Conservation (phyloP, 768 basidiomycete genomes). For the Macrolepiota albuminosa region DNA sequence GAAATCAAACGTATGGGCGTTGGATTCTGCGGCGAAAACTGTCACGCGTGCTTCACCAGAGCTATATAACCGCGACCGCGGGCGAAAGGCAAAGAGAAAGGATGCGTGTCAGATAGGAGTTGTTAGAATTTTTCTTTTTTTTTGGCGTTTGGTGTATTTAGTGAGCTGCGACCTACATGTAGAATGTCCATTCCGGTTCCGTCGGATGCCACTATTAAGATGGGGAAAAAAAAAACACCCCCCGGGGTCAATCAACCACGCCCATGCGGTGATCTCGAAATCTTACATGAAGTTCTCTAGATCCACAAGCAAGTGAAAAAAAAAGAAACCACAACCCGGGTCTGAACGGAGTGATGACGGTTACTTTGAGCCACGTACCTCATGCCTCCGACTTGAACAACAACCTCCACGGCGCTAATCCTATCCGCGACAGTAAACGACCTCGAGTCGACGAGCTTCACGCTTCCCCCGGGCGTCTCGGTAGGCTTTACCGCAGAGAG, state of each 20-base stretch:
- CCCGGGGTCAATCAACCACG: background rate
- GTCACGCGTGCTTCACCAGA: conserved; percentile 23
- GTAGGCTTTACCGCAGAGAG: conserved; percentile 43
- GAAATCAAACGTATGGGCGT: conserved; percentile 40
- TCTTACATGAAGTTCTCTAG: conserved; percentile 52
- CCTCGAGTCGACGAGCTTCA: conserved; percentile 55
- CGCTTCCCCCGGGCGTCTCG: conserved; percentile 46
- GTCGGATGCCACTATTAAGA: conserved; percentile 83
- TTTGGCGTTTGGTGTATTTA: too few relatives aligned
- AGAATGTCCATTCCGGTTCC: conserved; percentile 62
- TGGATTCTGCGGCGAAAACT: conserved; percentile 52
- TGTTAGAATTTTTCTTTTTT: too few relatives aligned
- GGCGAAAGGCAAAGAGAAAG: background rate
- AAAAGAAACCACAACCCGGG: background rate
- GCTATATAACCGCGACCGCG: conserved; percentile 25
- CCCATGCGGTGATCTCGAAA: background rate
- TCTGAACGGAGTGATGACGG: too few relatives aligned
- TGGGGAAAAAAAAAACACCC: background rate
- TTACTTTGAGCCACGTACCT: conserved; percentile 28
- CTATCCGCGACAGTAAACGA: conserved; percentile 50
- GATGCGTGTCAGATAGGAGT: background rate
- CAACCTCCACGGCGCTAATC: conserved; percentile 53
- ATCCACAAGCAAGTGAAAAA: background rate
- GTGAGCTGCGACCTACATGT: conserved; percentile 34
- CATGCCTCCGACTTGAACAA: conserved; percentile 56